These are phyloP conservation scores for Circinella minor DNA, from an alignment of 371 early-diverging fungal species.

Conservation along the genomic window DNA sequence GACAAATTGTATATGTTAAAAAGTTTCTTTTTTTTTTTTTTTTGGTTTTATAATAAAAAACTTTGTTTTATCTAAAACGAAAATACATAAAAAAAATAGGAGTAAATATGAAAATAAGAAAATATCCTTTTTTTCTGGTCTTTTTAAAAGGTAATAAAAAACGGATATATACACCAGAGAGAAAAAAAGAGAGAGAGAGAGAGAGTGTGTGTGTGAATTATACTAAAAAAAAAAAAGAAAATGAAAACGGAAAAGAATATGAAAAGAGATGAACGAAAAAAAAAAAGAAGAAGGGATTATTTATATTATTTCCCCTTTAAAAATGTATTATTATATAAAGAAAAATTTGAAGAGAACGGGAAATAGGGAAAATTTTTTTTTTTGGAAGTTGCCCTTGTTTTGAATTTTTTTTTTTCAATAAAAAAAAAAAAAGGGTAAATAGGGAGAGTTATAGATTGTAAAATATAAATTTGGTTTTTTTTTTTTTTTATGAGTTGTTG, in stretches of 20 bases:
- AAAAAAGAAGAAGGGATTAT: too few relatives aligned
- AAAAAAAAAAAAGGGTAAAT: not conserved
- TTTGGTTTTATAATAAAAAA: not conserved
- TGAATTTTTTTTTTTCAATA: too few relatives aligned
- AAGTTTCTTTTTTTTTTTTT: too few relatives aligned
- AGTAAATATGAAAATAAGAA: not conserved
- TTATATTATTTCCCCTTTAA: not conserved
- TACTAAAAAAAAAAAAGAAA: not conserved
- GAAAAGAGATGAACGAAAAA: not conserved
- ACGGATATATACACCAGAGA: not conserved
- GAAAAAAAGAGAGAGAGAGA: not conserved
- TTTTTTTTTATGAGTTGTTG: conserved; percentile 15
- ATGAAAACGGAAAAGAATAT: not conserved
- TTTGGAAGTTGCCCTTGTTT: not conserved
- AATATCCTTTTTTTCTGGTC: not conserved
- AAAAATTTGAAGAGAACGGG: not conserved
- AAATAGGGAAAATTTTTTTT: not conserved
- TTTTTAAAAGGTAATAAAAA: not conserved
- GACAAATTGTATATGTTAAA: too few relatives aligned
- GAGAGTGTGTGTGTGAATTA: too few relatives aligned
- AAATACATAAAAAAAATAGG: too few relatives aligned
- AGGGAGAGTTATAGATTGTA: not conserved
- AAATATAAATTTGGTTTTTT: not conserved
- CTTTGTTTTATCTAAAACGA: conserved; percentile 4
- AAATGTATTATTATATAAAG: conserved; percentile 4